These are phyloP conservation scores for Parietaria judaica DNA, from an alignment of 306 rosid genomes.

Conservation along the genomic window DNA sequence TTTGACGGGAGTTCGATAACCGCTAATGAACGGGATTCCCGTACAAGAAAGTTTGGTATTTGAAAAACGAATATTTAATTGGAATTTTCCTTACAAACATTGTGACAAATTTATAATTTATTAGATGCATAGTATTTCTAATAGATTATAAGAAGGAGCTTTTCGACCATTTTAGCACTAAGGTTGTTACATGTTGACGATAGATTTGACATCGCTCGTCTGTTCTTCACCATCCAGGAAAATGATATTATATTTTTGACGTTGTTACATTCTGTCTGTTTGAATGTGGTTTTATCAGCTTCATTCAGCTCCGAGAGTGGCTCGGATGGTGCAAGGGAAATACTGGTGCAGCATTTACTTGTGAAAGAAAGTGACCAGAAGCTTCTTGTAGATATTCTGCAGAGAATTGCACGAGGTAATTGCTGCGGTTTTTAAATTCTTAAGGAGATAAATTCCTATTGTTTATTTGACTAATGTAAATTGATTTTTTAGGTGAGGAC, in stretches of 20 bases:
- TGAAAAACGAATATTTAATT: no score
- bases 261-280: not conserved
- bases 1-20: no score
- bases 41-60: no score
- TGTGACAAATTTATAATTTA: not conserved
- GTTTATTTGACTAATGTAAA: conserved; percentile 5
- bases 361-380: conserved; percentile 67
- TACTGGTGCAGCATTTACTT: conserved; percentile 89
- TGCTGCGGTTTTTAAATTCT: not conserved
- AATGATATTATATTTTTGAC: no score
- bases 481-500: conserved; percentile 57
- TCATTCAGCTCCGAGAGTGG: conserved; percentile 40
- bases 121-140: no score
- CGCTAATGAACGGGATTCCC: no score
- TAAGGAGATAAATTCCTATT: not conserved
- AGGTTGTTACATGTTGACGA: no score
- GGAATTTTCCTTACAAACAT: no score
- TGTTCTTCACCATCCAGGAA: no score
- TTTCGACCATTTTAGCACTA: no score
- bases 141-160: no score
- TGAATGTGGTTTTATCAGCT: conserved; percentile 37
- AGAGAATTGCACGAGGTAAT: conserved; percentile 54
- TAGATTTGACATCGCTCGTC: no score
- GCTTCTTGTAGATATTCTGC: conserved; percentile 63
- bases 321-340: conserved; percentile 50